Evolutionary conservation across 2,329 filamentous ascomycete species (phyloP), one percentile per base, ranked within the genome.

Genomic region (Colletotrichum theobromicola): DNA sequence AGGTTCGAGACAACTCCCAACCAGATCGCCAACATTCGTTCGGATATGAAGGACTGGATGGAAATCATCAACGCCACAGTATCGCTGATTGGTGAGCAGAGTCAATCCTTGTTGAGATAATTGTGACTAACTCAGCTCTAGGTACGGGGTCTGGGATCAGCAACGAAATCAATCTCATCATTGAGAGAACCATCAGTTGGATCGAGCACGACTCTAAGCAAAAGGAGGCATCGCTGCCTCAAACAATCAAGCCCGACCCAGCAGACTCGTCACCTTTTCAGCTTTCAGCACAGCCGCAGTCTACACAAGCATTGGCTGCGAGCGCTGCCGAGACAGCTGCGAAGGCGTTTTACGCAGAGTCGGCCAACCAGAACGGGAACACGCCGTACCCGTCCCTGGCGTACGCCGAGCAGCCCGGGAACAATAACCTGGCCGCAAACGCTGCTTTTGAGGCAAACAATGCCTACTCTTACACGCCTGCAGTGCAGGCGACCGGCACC

Each of bases 1-100:
- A 88, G 93, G 34, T 90, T 90, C 63, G 87, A 90, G 12, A 90
- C 91, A 13, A 91, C 89, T 0, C 83, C 87, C 0, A 86, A 87
- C 2, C 91, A 94, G 72, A 84, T 95, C 67, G 85, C 87, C 18
- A 83, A 83, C n/a, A 84, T 96, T 64, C 89, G 89, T 75, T 83
- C 86, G 10, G 93, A 95, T 67, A 95, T 95, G 93, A 87, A 90
- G 35, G 83, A 87, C 26, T 96, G 94, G 92, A 84, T 94, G 62
- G 87, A 88, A 37, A 89, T 96, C 55, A 88, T 96, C 76, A 88
- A 88, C 32, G 92, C 94, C 72, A 91, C 92, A 62, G 91, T 92
- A 24, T 85, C 86, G 50, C 84, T 94, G n/a, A 83, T 95, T 55
- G 93, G 93, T 94, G 86, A 82, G 88, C 32, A 30, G 55, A 13